Evolutionary conservation across 805 yeast genomes (phyloP).

Genomic region (Teunomyces aglyptinius): DNA sequence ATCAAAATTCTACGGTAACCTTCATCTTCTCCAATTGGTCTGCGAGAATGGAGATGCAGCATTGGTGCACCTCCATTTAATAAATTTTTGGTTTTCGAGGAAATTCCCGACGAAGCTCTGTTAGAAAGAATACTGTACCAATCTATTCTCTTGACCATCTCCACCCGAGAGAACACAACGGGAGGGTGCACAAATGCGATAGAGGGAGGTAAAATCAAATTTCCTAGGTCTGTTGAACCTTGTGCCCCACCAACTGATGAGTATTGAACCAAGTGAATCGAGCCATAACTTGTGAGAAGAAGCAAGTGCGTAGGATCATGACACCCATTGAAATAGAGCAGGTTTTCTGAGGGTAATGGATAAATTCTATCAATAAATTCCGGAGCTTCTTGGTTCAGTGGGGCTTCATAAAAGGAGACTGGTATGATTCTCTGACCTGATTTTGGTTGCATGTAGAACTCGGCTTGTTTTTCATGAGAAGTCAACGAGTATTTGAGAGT

Average conservation of each 20-base stretch:
- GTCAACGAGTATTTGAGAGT: slow-evolving; percentile 80
- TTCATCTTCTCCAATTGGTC: slow-evolving; percentile 34
- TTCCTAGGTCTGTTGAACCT: slow-evolving; percentile 21
- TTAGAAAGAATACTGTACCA: slow-evolving; percentile 75
- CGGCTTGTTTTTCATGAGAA: slow-evolving; percentile 79
- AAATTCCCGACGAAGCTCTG: slow-evolving; percentile 32
- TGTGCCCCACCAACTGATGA: slow-evolving; percentile 33
- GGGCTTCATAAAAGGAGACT: slow-evolving; percentile 21
- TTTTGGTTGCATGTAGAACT: slow-evolving; percentile 64
- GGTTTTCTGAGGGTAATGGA: slow-evolving; percentile 35
- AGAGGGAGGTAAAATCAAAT: slow-evolving; percentile 71
- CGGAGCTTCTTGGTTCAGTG: slow-evolving; percentile 11
- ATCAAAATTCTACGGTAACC: slow-evolving; percentile 53
- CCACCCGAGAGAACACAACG: slow-evolving; percentile 53
- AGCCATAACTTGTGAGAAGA: slow-evolving; percentile 60
- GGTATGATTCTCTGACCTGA: slow-evolving; percentile 32
- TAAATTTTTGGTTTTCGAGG: slow-evolving; percentile 45
- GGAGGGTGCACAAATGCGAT: slow-evolving; percentile 77
- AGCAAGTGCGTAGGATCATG: slow-evolving; percentile 72
- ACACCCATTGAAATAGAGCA: slow-evolving; percentile 78
- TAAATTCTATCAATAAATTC: slow-evolving; percentile 28
- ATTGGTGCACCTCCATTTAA: slow-evolving; percentile 82
- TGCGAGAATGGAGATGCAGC: slow-evolving; percentile 19
- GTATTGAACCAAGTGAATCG: slow-evolving; percentile 57
- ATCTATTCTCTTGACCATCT: slow-evolving; percentile 54